Percentiles rank a stretch among this genome's conserved stretches.
Evolutionary conservation across 306 rosid species (phyloP).

Genomic region (Quercus wislizeni): DNA sequence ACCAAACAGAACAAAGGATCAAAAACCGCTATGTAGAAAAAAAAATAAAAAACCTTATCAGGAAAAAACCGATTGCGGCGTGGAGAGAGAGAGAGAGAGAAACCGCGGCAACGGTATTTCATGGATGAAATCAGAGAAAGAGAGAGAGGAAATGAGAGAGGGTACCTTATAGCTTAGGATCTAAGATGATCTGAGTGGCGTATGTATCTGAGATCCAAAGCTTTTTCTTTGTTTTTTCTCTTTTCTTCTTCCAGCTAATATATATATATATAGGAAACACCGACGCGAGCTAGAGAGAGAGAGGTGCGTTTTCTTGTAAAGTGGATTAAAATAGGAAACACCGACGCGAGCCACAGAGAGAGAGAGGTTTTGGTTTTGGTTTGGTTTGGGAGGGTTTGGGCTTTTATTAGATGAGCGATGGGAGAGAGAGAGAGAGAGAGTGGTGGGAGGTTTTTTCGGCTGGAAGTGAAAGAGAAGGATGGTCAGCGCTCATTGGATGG

Average conservation of each 20-base stretch:
- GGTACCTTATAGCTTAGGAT: background rate
- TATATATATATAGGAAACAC: background rate
- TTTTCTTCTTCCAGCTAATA: background rate
- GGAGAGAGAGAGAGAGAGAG: too few relatives aligned
- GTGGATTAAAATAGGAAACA: conserved; percentile 4
- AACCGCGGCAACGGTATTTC: background rate
- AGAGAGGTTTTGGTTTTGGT: background rate
- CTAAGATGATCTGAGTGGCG: background rate
- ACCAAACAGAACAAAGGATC: background rate
- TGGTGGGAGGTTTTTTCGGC: too few relatives aligned
- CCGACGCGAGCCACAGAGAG: background rate
- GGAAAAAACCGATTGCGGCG: background rate
- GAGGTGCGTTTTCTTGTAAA: background rate
- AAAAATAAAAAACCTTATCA: too few relatives aligned
- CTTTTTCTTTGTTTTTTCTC: background rate
- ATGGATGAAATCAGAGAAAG: background rate
- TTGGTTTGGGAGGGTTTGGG: background rate
- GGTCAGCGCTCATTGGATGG: background rate
- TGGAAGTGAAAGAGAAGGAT: too few relatives aligned
- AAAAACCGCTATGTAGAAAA: background rate
- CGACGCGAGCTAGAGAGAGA: background rate
- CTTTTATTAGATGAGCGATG: background rate
- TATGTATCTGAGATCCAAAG: conserved; percentile 1
- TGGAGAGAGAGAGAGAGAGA: background rate
- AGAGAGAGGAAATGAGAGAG: background rate